Evolutionary conservation across 371 early-diverging fungal genomes (phyloP), one percentile per base, ranked within the genome.

Genomic region (Apophysomyces sp.): DNA sequence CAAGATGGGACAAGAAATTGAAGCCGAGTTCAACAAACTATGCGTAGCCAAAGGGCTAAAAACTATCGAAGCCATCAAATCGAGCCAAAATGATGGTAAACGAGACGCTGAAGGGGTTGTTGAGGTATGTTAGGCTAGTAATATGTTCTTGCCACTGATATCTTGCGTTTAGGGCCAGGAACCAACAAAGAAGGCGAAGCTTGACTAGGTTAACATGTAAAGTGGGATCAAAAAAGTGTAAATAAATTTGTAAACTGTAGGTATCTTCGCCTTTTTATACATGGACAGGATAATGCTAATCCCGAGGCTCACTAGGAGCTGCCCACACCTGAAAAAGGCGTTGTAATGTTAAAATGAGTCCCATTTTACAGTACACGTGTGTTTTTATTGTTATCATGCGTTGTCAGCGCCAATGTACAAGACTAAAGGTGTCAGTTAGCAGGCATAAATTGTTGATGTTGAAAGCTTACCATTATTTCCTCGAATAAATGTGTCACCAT

Each of bases 401-500:
- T 73, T 68, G 26, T 75, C 78, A 27, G 81, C 77, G 60, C 78
- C 74, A 61, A 80, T 80, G 65, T 80, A 80, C 51, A 80, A 66
- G 26, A 80, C 81, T 80, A 57, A 16, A 30, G 30, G 7, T 13
- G 12, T 11, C 29, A 18, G 26, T 49, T n/a, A n/a, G n/a, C n/a
- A n/a, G n/a, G n/a, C n/a, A n/a, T n/a, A 9, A 24, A 11, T n/a
- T 62, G 16, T 31, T 31, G 5, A 54, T 13, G 39, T 12, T 61
- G 40, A 31, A 15, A 11, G 27, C 52, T 63, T 87, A 91, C 95
- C 98, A 74, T 97, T 97, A 74, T 98, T 98, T 66, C 98, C 98
- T 28, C 98, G 90, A 71, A 98, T 93, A 69, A 98, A 97, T 3
- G 94, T 92, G 68, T 97, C 97, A 21, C 97, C 97, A 70, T 95